Conservation (phyloP, 1,284 basidiomycete species). For the Naganishia albida region DNA sequence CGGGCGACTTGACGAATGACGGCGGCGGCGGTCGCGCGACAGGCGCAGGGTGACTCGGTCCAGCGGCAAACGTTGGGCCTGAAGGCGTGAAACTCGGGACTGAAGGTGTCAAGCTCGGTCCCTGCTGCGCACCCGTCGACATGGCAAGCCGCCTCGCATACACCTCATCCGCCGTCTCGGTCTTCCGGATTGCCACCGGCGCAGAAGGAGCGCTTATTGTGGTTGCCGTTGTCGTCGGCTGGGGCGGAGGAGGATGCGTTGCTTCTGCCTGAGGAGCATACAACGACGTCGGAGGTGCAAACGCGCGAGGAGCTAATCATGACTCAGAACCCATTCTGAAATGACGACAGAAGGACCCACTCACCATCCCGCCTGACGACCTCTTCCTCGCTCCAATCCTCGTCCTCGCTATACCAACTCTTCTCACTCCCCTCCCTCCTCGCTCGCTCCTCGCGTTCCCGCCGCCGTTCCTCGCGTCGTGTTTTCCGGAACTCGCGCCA, state of each 20-base stretch:
- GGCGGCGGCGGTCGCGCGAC: background rate
- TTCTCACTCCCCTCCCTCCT: conserved; percentile 43
- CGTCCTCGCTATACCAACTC: conserved; percentile 49
- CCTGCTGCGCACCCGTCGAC: conserved; percentile 26
- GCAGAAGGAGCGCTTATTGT: no score
- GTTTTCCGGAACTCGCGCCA: conserved; percentile 49
- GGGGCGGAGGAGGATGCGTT: background rate
- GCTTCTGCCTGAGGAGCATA: conserved; percentile 7
- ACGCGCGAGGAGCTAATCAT: conserved; percentile 46
- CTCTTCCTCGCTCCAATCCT: conserved; percentile 48
- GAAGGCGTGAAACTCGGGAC: background rate
- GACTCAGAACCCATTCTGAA: background rate
- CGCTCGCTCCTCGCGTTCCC: conserved; percentile 38
- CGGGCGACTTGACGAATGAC: conserved; percentile 8
- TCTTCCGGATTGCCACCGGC: conserved; percentile 12
- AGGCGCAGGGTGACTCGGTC: background rate
- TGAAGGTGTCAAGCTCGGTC: background rate
- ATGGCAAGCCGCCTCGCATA: conserved; percentile 45
- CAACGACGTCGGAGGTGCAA: conserved; percentile 46
- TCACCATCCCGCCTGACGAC: conserved; percentile 50
- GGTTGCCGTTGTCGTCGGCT: conserved; percentile 7
- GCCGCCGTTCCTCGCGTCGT: conserved; percentile 43
- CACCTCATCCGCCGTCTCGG: conserved; percentile 46
- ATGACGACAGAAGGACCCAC: conserved; percentile 25
- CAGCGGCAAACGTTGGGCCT: background rate